These are phyloP conservation scores for Phytopythium vexans DNA, from an alignment of 352 stramenopile species.

Conservation along the genomic window DNA sequence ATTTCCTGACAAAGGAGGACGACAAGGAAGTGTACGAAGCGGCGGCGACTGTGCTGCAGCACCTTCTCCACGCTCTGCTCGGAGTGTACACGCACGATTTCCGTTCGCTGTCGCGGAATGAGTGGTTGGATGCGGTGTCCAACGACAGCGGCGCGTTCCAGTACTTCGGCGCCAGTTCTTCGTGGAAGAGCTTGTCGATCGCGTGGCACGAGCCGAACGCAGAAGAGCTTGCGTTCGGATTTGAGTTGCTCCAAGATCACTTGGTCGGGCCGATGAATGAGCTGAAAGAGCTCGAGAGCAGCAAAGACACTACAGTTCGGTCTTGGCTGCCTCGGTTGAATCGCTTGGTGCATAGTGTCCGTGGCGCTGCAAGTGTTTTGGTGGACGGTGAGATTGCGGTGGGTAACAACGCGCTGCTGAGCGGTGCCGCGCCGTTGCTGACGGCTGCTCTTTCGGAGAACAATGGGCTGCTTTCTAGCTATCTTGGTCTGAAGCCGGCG, in stretches of 20 bases:
- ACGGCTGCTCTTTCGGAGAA: slow-evolving; percentile 25
- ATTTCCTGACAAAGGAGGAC: slow-evolving; percentile 43
- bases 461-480: slow-evolving; percentile 22
- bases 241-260: slow-evolving; percentile 47
- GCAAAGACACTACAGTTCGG: slow-evolving; percentile 33
- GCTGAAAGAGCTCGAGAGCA: slow-evolving; percentile 18
- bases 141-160: slow-evolving; percentile 47
- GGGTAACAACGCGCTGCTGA: slow-evolving; percentile 25
- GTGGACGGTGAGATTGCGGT: slow-evolving; percentile 26
- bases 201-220: slow-evolving; percentile 65
- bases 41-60: slow-evolving; percentile 33
- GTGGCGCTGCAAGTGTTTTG: slow-evolving; percentile 48
- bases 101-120: slow-evolving; percentile 41
- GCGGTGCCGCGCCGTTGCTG: slow-evolving; percentile 39
- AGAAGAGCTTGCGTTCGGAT: slow-evolving; percentile 49
- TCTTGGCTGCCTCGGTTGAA: slow-evolving; percentile 48
- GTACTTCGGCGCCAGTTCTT: slow-evolving; percentile 48
- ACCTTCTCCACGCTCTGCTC: slow-evolving; percentile 42
- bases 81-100: slow-evolving; percentile 62
- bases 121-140: slow-evolving; percentile 41
- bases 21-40: slow-evolving; percentile 61
- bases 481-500: slow-evolving; percentile 36
- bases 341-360: slow-evolving; percentile 36
- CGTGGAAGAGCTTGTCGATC: slow-evolving; percentile 47
- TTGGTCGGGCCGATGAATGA: slow-evolving; percentile 29